Evolutionary conservation across 148 eudicot genomes (phyloP), one percentile per base, ranked within the genome.

Genomic region (Vaccinium darrowii): DNA sequence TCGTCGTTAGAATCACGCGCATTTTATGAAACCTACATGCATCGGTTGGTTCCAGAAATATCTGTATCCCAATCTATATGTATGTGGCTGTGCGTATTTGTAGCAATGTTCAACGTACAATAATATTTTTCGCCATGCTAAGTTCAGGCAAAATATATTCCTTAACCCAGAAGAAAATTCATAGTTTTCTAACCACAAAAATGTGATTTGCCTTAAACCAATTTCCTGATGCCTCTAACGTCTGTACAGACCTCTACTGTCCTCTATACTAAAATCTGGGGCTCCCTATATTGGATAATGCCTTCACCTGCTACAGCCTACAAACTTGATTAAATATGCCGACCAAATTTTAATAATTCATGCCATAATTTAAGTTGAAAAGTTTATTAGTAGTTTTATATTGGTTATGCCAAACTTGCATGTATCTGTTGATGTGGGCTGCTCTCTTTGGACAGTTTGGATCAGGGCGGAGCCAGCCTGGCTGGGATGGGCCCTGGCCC

Each of bases 301-400:
- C 15, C 78, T 76, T 39, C 78, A 53, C 78, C 78, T 43, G 78
- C 14, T 76, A 53, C 78, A 76, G 78, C 78, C 49, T 76, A 21
- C 25, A 19, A 76, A 76, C 6, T 76, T 76, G 54, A 76, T 76
- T 47, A 76, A 18, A 76, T 21, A 15, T 39, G 60, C 62, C 43
- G 1, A 78, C 21, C 43, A 52, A 27, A 78, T 25, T 23, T 51
- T 78, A 13, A 13, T 23, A 52, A 7, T 51, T 4, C 4, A 13
- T 52, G 39, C 27, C 21, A 78, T 77, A 23, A 76, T 47, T 76
- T 13, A 21, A 76, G 7, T n/a, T 9, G 57, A 76, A 1, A 49
- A 19, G 56, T 10, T 11, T 49, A 16, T 6, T 49, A 21, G 14
- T 51, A 53, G 1, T 11, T 7, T 72, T 36, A 72, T 18, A 51